A percentile compares a stretch with the other conserved stretches of the same genome.
These are phyloP conservation scores for Chaetomiaceae sp. DNA, from an alignment of 2,329 filamentous ascomycete species.

Conservation along the genomic window DNA sequence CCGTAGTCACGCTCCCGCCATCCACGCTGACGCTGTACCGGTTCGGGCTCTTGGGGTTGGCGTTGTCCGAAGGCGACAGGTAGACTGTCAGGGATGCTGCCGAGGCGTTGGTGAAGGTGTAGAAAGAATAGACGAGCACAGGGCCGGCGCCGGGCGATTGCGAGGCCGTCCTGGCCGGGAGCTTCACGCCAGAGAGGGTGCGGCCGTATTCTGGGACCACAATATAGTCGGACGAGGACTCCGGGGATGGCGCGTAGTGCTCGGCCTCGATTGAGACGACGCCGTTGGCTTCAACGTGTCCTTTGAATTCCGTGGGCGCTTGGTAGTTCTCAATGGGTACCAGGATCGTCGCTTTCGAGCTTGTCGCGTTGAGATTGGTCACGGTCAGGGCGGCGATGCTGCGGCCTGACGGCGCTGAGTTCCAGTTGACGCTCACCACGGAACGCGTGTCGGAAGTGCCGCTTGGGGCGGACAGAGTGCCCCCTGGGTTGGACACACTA, in stretches of 20 bases:
- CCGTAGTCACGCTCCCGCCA: slow-evolving; percentile 18
- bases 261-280: slow-evolving; percentile 29
- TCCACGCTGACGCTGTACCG: slow-evolving; percentile 29
- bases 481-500: slow-evolving; percentile 32
- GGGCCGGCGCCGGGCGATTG: slow-evolving; percentile 21
- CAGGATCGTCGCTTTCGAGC: slow-evolving; percentile 32
- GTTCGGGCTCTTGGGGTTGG: slow-evolving; percentile 27
- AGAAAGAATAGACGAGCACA: slow-evolving; percentile 27
- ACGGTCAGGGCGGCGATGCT: slow-evolving; percentile 33
- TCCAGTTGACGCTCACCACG: slow-evolving; percentile 40
- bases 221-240: slow-evolving; percentile 23
- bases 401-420: slow-evolving; percentile 33
- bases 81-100: slow-evolving; percentile 26
- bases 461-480: slow-evolving; percentile 30
- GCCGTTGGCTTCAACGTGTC: slow-evolving; percentile 28
- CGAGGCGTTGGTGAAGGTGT: slow-evolving; percentile 26
- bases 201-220: slow-evolving; percentile 30
- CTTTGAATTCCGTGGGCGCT: slow-evolving; percentile 24
- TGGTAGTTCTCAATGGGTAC: slow-evolving; percentile 37
- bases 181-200: slow-evolving; percentile 29
- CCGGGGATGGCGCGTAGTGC: slow-evolving; percentile 22
- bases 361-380: slow-evolving; percentile 28
- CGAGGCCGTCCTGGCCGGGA: slow-evolving; percentile 25
- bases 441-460: slow-evolving; percentile 34
- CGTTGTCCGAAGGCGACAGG: slow-evolving; percentile 30